These are phyloP conservation scores for Pleurostoma richardsiae DNA, from an alignment of 2,329 filamentous ascomycete species.

Conservation along the genomic window DNA sequence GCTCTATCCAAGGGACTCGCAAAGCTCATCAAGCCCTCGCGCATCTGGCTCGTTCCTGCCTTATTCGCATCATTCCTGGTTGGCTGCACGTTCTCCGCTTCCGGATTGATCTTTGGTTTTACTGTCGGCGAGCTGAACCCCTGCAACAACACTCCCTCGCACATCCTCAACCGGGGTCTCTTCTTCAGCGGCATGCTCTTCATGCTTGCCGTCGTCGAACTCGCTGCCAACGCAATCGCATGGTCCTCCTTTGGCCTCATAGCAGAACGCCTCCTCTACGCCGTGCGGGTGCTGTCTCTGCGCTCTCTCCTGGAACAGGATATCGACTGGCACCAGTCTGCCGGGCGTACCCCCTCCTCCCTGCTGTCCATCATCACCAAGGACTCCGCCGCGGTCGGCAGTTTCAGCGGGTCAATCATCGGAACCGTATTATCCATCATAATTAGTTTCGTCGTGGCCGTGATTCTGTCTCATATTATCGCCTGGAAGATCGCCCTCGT, in stretches of 20 bases:
- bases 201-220: conserved; percentile 53
- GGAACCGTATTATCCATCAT: conserved; percentile 64
- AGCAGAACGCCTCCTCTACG: conserved; percentile 51
- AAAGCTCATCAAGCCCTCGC: conserved; percentile 24
- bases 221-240: conserved; percentile 52
- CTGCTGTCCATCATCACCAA: conserved; percentile 65
- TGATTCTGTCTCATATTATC: conserved; percentile 65
- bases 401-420: conserved; percentile 65
- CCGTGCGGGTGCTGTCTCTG: conserved; percentile 49
- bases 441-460: conserved; percentile 63
- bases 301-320: conserved; percentile 52
- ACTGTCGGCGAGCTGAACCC: conserved; percentile 52
- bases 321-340: conserved; percentile 62
- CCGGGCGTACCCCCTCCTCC: conserved; percentile 53
- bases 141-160: conserved; percentile 38
- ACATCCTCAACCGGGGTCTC: conserved; percentile 41
- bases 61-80: conserved; percentile 47
- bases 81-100: conserved; percentile 51
- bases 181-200: conserved; percentile 57
- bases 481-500: conserved; percentile 75
- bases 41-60: conserved; percentile 34
- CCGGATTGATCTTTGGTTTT: conserved; percentile 56
- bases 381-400: conserved; percentile 62
- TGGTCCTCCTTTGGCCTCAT: conserved; percentile 52
- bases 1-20: conserved; percentile 1